phyloP scores from a whole-genome alignment of 2,329 filamentous ascomycete species.

The Aspergillus quadricinctus region DNA sequence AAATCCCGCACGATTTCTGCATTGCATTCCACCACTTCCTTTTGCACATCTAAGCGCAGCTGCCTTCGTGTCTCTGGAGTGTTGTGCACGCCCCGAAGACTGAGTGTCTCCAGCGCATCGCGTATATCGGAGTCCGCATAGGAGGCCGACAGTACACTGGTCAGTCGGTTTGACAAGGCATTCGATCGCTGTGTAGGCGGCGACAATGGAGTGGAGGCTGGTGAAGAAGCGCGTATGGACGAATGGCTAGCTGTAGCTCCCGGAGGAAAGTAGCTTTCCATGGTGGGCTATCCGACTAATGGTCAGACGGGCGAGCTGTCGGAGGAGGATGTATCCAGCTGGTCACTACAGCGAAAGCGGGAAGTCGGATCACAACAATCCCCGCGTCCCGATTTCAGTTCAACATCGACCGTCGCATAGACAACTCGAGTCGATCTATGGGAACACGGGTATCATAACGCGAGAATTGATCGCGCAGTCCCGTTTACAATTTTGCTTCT shows the following conservation, averaged over 20 bases:
- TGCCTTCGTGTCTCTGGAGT: constrained; percentile 73
- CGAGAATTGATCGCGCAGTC: not conserved
- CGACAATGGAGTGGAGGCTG: constrained; percentile 26
- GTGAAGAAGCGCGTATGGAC: constrained; percentile 18
- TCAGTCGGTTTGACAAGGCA: constrained; percentile 75
- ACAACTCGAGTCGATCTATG: not conserved
- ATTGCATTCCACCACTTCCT: constrained; percentile 90
- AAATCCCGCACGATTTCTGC: constrained; percentile 84
- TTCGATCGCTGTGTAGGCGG: constrained; percentile 44
- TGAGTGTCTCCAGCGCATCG: constrained; percentile 74
- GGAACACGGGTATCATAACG: not conserved
- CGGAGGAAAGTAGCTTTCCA: constrained; percentile 34
- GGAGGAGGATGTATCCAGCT: constrained; percentile 15
- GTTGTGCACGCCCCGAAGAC: constrained; percentile 67
- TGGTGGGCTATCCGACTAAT: constrained; percentile 12
- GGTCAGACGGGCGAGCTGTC: not conserved
- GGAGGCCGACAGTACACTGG: constrained; percentile 80
- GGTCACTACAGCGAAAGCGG: constrained; percentile 7
- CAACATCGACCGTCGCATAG: not conserved
- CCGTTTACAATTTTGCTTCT: not conserved
- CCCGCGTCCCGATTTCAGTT: not conserved
- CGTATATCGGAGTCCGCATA: constrained; percentile 91
- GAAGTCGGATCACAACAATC: constrained; percentile 1
- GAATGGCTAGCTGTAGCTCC: constrained; percentile 19
- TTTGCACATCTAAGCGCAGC: constrained; percentile 77